Percentiles rank a stretch among this genome's conserved stretches.
These are phyloP conservation scores for Porphyrellus sp. DNA, from an alignment of 1,284 basidiomycete genomes.

Conservation along the genomic window DNA sequence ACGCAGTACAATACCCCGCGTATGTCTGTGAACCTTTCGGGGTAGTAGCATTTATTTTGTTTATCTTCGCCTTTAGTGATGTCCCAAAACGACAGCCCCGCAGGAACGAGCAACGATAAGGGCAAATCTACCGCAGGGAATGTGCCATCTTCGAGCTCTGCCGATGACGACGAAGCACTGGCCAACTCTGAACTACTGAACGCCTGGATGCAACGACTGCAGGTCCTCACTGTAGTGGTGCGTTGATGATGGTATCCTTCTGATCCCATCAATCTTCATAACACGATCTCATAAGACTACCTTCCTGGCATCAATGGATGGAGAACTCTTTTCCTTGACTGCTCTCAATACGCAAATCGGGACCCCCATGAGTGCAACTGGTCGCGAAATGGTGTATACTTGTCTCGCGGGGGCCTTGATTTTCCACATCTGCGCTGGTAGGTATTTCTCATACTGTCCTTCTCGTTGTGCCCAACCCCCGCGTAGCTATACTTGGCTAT, in stretches of 20 bases:
- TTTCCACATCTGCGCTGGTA: conserved; percentile 32
- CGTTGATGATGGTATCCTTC: conserved; percentile 7
- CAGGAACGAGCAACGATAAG: conserved; percentile 1
- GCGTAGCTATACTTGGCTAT: conserved; percentile 30
- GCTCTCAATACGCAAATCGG: conserved; percentile 22
- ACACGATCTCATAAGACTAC: conserved; percentile 25
- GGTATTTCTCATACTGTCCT: conserved; percentile 3
- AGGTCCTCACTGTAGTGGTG: conserved; percentile 32
- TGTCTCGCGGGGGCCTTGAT: conserved; percentile 32
- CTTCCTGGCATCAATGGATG: conserved; percentile 31
- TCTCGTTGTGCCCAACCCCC: not conserved
- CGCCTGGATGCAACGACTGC: conserved; percentile 28
- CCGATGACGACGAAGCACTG: conserved; percentile 10
- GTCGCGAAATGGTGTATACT: conserved; percentile 28
- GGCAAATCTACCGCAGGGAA: conserved; percentile 1
- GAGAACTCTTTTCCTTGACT: conserved; percentile 30
- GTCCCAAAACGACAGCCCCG: conserved; percentile 1
- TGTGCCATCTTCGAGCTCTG: not conserved
- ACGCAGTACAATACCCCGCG: conserved; percentile 6
- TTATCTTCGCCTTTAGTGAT: conserved; percentile 7
- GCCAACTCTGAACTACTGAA: conserved; percentile 20
- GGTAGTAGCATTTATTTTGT: not conserved
- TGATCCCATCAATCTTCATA: not conserved
- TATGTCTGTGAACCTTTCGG: conserved; percentile 12
- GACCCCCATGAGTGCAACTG: not conserved